These are phyloP conservation scores for Flagelloscypha sp. DNA, from an alignment of 768 basidiomycete genomes.

Conservation along the genomic window DNA sequence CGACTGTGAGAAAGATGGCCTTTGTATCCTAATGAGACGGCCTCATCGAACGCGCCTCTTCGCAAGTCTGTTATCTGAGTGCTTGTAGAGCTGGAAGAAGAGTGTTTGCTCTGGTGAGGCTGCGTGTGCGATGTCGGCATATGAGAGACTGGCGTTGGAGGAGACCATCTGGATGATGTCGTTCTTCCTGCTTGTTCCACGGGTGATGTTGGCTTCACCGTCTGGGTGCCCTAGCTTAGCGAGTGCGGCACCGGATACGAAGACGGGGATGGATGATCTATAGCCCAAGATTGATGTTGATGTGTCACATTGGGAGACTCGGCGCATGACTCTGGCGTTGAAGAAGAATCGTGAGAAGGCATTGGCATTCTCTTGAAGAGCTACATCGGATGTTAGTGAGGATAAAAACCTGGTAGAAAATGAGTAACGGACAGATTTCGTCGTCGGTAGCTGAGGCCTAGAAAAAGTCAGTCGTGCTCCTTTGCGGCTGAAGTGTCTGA, in stretches of 20 bases:
- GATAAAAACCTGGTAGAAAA: conserved; percentile 5
- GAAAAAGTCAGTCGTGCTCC: no score
- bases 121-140: conserved; percentile 50
- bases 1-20: conserved; percentile 90
- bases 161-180: conserved; percentile 84
- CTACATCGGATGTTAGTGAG: conserved; percentile 26
- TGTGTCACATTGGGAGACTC: conserved; percentile 55
- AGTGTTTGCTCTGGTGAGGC: conserved; percentile 49
- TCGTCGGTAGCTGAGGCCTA: conserved; percentile 84
- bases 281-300: conserved; percentile 71
- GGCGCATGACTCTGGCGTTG: conserved; percentile 69
- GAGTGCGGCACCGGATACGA: conserved; percentile 75
- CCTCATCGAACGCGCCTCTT: conserved; percentile 61
- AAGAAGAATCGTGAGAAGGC: conserved; percentile 88
- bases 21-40: conserved; percentile 69
- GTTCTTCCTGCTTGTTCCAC: conserved; percentile 51
- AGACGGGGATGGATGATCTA: conserved; percentile 67
- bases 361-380: conserved; percentile 57
- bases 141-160: conserved; percentile 65
- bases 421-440: conserved; percentile 52
- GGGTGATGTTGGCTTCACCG: conserved; percentile 78
- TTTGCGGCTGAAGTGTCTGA: no score
- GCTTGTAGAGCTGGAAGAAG: conserved; percentile 86
- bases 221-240: conserved; percentile 83
- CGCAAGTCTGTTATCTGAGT: conserved; percentile 57